These are phyloP conservation scores for Gynandropsis gynandra DNA, from an alignment of 345 rosid species.

Conservation along the genomic window DNA sequence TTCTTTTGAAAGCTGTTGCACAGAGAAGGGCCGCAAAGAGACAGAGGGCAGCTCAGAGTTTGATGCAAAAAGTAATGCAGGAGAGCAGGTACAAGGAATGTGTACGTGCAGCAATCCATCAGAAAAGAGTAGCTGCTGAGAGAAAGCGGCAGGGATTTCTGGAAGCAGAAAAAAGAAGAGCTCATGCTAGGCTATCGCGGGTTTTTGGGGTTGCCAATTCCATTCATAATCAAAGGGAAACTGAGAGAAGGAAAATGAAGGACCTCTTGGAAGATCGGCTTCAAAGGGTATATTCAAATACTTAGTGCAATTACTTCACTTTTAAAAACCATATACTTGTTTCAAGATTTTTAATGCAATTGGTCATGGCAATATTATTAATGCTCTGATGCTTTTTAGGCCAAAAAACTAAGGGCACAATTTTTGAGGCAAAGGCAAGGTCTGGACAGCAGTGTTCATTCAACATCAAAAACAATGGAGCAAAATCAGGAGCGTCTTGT, in stretches of 20 bases:
- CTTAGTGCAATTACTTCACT: not conserved
- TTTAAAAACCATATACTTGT: not conserved
- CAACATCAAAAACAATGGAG: too few species aligned
- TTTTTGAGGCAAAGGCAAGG: too few species aligned
- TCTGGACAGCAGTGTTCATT: too few species aligned
- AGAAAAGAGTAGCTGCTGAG: conserved; percentile 91
- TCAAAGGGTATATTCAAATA: conserved; percentile 51
- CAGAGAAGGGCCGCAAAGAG: conserved; percentile 64
- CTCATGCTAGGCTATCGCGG: conserved; percentile 66
- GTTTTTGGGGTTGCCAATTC: conserved; percentile 67
- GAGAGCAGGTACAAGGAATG: conserved; percentile 92
- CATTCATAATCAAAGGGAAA: conserved; percentile 73
- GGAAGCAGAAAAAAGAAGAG: conserved; percentile 86
- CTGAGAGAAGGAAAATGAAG: conserved; percentile 76
- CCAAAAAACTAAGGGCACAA: too few species aligned
- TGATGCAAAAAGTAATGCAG: conserved; percentile 63
- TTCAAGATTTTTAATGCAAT: not conserved
- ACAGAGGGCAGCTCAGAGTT: conserved; percentile 83
- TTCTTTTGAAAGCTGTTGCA: conserved; percentile 57
- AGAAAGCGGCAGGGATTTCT: conserved; percentile 75
- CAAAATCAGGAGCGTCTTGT: too few species aligned
- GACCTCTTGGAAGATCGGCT: conserved; percentile 80
- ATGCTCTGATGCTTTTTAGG: too few species aligned
- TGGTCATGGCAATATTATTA: too few species aligned
- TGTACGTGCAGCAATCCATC: conserved; percentile 70